These are phyloP conservation scores for Retiboletus flavoniger DNA, from an alignment of 1,284 basidiomycete species.

Conservation along the genomic window DNA sequence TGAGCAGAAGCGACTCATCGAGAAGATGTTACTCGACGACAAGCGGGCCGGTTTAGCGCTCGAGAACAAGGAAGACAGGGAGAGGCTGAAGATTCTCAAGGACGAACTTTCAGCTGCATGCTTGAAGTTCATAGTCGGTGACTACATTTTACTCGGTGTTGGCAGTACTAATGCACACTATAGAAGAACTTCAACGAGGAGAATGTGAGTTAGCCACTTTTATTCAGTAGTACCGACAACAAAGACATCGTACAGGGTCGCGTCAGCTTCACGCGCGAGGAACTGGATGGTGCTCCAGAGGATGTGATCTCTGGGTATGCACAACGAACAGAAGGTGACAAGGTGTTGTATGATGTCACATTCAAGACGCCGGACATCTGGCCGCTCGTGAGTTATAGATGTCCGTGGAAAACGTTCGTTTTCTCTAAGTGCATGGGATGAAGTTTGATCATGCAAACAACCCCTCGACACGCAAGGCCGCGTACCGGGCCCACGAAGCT, in stretches of 20 bases:
- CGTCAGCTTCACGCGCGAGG: slow-evolving; percentile 65
- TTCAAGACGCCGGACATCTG: slow-evolving; percentile 64
- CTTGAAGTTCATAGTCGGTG: slow-evolving; percentile 68
- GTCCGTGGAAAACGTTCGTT: background rate
- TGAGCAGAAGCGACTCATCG: slow-evolving; percentile 71
- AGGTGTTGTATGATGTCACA: slow-evolving; percentile 63
- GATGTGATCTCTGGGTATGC: slow-evolving; percentile 76
- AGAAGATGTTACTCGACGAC: slow-evolving; percentile 76
- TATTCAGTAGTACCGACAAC: background rate
- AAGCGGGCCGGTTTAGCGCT: slow-evolving; percentile 75
- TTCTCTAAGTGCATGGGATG: background rate
- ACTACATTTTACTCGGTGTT: background rate
- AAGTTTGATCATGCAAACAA: slow-evolving; percentile 74
- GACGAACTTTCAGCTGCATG: slow-evolving; percentile 71
- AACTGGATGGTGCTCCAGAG: slow-evolving; percentile 75
- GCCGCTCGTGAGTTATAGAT: slow-evolving; percentile 54
- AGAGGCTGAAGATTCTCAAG: slow-evolving; percentile 56
- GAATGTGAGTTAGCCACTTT: slow-evolving; percentile 46
- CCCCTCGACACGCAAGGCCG: slow-evolving; percentile 63
- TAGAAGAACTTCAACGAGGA: slow-evolving; percentile 88
- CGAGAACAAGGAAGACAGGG: slow-evolving; percentile 55
- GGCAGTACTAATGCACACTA: background rate
- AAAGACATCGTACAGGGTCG: slow-evolving; percentile 42
- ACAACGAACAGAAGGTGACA: slow-evolving; percentile 55
- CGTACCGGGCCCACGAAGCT: slow-evolving; percentile 63